Percentiles rank a stretch among this genome's conserved stretches.
Evolutionary conservation across 352 stramenopile species (phyloP).

Genomic region (Phytophthora ramorum): DNA sequence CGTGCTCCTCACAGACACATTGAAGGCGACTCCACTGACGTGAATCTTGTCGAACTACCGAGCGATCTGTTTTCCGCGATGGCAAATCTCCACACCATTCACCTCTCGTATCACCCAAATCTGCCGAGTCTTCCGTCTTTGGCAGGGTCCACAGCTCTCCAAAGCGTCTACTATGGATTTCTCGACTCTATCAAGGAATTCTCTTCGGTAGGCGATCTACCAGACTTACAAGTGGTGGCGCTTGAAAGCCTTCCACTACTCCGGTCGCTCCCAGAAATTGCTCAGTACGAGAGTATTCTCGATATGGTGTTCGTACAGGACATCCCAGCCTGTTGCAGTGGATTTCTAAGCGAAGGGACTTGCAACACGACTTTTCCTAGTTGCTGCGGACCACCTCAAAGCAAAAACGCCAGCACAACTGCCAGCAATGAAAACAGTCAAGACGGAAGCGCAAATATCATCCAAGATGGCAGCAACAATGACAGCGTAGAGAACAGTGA

Average conservation of each 20-base stretch:
- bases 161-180: conserved; percentile 36
- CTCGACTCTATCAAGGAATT: conserved; percentile 24
- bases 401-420: not conserved
- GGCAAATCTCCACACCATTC: conserved; percentile 33
- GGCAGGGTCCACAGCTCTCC: conserved; percentile 14
- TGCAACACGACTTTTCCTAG: conserved; percentile 42
- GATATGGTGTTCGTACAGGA: conserved; percentile 38
- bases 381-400: conserved; percentile 19
- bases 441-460: not conserved
- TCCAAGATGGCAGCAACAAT: not conserved
- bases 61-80: conserved; percentile 34
- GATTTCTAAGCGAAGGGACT: conserved; percentile 26
- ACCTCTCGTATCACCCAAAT: conserved; percentile 28
- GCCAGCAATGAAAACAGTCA: not conserved
- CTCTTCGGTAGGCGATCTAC: conserved; percentile 15
- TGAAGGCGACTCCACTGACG: conserved; percentile 29
- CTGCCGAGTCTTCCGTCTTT: conserved; percentile 25
- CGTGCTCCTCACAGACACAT: conserved; percentile 26
- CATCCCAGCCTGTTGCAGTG: conserved; percentile 33
- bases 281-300: conserved; percentile 22
- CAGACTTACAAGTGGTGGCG: conserved; percentile 25
- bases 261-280: conserved; percentile 26
- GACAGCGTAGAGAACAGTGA: not conserved
- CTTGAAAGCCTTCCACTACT: conserved; percentile 23
- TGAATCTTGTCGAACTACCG: conserved; percentile 26